These are phyloP conservation scores for Phytophthora europaea DNA, from an alignment of 352 stramenopile species.

Conservation along the genomic window DNA sequence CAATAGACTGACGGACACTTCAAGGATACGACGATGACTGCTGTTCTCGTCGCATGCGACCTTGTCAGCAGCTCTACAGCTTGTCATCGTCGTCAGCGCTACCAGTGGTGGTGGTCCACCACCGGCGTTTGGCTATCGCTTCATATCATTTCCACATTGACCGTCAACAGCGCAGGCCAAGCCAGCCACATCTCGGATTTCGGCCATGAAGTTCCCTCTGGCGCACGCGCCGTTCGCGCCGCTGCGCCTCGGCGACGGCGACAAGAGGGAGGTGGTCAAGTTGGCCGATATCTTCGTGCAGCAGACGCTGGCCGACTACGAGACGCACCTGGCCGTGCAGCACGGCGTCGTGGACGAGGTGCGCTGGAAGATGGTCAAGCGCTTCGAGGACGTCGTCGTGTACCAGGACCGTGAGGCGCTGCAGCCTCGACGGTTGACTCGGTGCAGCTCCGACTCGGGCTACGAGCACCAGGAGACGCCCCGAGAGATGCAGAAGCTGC, in stretches of 20 bases:
- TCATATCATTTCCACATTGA: constrained; percentile 18
- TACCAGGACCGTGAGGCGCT: constrained; percentile 41
- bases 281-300: constrained; percentile 47
- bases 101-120: constrained; percentile 4
- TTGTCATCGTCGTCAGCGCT: constrained; percentile 27
- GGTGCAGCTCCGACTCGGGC: constrained; percentile 8
- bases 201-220: constrained; percentile 43
- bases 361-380: constrained; percentile 53
- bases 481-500: constrained; percentile 49
- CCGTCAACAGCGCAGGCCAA: constrained; percentile 15
- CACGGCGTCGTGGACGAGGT: constrained; percentile 38
- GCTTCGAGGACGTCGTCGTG: constrained; percentile 43
- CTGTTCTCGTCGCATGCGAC: constrained; percentile 31
- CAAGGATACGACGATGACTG: constrained; percentile 19
- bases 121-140: neutral
- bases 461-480: constrained; percentile 13
- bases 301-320: constrained; percentile 45
- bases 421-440: constrained; percentile 11
- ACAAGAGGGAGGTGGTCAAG: constrained; percentile 32
- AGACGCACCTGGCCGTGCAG: constrained; percentile 32
- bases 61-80: constrained; percentile 17
- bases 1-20: neutral
- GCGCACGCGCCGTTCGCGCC: constrained; percentile 43
- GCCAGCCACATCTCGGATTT: neutral
- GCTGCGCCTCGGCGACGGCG: constrained; percentile 30